These are phyloP conservation scores for Chernovozyma aurita DNA, from an alignment of 1,139 yeast genomes.

Conservation along the genomic window DNA sequence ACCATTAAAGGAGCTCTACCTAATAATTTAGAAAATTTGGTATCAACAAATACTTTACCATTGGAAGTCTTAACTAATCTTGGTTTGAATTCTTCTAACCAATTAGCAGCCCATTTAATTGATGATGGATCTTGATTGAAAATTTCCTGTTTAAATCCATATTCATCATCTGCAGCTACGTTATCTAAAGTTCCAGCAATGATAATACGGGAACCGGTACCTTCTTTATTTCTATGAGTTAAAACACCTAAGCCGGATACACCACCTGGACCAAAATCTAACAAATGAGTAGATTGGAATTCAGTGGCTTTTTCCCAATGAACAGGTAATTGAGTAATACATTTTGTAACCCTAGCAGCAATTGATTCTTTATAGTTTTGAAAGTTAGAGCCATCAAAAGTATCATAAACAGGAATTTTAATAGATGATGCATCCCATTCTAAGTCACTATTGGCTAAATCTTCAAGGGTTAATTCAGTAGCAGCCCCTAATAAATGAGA, in stretches of 20 bases:
- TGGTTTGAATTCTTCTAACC: conserved; percentile 89
- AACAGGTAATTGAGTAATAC: conserved; percentile 86
- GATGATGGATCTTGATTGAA: conserved; percentile 65
- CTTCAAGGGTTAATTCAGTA: conserved; percentile 59
- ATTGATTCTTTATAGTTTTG: conserved; percentile 44
- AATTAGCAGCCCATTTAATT: conserved; percentile 80
- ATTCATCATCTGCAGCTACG: conserved; percentile 61
- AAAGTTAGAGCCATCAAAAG: conserved; percentile 79
- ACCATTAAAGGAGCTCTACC: conserved; percentile 97
- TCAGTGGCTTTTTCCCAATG: conserved; percentile 91
- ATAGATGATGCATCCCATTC: conserved; percentile 53
- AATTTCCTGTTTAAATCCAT: conserved; percentile 93
- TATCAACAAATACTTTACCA: conserved; percentile 82
- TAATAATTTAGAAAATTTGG: conserved; percentile 86
- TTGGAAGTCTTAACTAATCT: conserved; percentile 66
- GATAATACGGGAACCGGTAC: conserved; percentile 93
- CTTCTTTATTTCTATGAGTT: conserved; percentile 96
- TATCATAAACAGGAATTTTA: conserved; percentile 86
- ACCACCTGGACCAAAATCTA: conserved; percentile 99
- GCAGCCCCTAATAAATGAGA: conserved; percentile 79
- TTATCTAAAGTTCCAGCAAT: conserved; percentile 88
- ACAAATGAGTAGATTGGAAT: conserved; percentile 76
- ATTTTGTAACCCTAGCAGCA: conserved; percentile 64
- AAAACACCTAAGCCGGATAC: conserved; percentile 93
- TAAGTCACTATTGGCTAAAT: conserved; percentile 50